phyloP scores from a whole-genome alignment of 495 filamentous ascomycete species.

The Staphylotrichum tortipilum region DNA sequence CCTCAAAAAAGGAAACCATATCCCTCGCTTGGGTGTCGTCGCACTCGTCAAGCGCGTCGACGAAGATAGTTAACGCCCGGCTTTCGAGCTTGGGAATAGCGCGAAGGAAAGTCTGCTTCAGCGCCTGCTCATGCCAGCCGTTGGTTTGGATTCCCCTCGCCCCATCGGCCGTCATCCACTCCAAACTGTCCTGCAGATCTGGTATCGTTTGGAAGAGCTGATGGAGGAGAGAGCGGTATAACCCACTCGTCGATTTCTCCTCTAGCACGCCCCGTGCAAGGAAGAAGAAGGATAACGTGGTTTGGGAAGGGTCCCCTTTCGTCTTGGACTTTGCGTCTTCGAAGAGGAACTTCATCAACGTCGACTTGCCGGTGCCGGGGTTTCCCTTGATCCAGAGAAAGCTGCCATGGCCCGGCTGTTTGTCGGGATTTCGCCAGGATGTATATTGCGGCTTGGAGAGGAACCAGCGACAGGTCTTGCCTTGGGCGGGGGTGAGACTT shows the following conservation, averaged over 20 bases:
- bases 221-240: conserved; percentile 40
- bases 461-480: conserved; percentile 40
- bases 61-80: conserved; percentile 16
- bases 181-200: conserved; percentile 3
- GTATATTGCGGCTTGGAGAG: conserved; percentile 28
- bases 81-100: conserved; percentile 2
- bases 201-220: conserved; percentile 14
- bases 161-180: conserved; percentile 8
- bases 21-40: conserved; percentile 21
- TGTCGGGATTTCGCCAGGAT: conserved; percentile 28
- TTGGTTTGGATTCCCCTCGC: conserved; percentile 6
- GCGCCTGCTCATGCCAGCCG: conserved; percentile 6
- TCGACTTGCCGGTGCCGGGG: conserved; percentile 48
- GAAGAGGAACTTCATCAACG: conserved; percentile 42
- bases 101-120: conserved; percentile 7
- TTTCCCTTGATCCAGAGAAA: conserved; percentile 49
- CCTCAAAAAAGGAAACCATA: conserved; percentile 29
- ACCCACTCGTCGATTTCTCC: conserved; percentile 37
- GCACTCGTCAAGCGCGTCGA: conserved; percentile 39
- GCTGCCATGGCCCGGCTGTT: conserved; percentile 31
- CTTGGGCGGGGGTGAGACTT: conserved; percentile 14
- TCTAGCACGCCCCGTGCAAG: conserved; percentile 37
- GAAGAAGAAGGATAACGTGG: conserved; percentile 45
- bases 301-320: neutral
- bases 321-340: conserved; percentile 4